These are phyloP conservation scores for Populus hybrid DNA, from an alignment of 441 rosid genomes.

Conservation along the genomic window DNA sequence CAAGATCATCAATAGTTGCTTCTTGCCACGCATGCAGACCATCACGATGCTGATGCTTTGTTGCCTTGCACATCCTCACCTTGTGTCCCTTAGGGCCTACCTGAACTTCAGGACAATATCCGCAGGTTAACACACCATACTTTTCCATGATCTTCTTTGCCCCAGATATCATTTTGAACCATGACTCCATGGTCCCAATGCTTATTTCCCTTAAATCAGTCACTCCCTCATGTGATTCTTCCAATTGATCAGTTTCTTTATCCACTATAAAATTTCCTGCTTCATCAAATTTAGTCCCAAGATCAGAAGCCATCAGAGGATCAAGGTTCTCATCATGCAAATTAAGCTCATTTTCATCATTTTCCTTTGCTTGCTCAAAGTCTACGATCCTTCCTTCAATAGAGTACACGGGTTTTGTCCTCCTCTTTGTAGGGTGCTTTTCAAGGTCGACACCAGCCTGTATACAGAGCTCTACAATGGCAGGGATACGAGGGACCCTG, in stretches of 20 bases:
- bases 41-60: slow-evolving; percentile 69
- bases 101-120: slow-evolving; percentile 82
- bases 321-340: slow-evolving; percentile 1
- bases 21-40: slow-evolving; percentile 94
- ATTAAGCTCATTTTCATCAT: slow-evolving; percentile 16
- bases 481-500: slow-evolving; percentile 47
- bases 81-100: slow-evolving; percentile 92
- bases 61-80: slow-evolving; percentile 78
- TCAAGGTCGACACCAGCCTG: slow-evolving; percentile 76
- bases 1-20: slow-evolving; percentile 66
- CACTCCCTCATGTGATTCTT: slow-evolving; percentile 12
- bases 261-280: slow-evolving; percentile 5
- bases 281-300: slow-evolving; percentile 14
- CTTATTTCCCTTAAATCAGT: slow-evolving; percentile 43
- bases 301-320: not conserved
- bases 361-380: slow-evolving; percentile 39
- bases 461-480: slow-evolving; percentile 73
- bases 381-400: slow-evolving; percentile 82
- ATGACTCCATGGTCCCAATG: slow-evolving; percentile 44
- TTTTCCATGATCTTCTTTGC: slow-evolving; percentile 55
- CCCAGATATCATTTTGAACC: slow-evolving; percentile 72
- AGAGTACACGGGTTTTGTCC: slow-evolving; percentile 76
- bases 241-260: slow-evolving; percentile 2
- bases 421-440: slow-evolving; percentile 59
- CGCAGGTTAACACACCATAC: slow-evolving; percentile 72